phyloP scores from a whole-genome alignment of 768 basidiomycete species.

The Terana coerulea region DNA sequence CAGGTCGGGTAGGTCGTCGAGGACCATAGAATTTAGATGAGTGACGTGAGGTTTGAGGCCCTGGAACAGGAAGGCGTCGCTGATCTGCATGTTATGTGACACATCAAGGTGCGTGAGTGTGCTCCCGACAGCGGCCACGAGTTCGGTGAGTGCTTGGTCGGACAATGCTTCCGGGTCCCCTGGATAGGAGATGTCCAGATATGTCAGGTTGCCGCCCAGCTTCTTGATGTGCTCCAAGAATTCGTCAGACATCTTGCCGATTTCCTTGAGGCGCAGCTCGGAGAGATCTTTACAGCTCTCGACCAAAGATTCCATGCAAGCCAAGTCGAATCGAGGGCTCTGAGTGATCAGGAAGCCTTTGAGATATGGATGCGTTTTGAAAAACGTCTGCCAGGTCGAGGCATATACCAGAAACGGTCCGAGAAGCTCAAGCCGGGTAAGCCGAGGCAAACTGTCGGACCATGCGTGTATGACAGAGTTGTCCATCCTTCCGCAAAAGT shows the following conservation, averaged over 20 bases:
- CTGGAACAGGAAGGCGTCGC: conserved; percentile 52
- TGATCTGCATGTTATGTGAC: conserved; percentile 63
- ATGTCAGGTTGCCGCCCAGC: conserved; percentile 42
- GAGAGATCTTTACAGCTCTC: conserved; percentile 49
- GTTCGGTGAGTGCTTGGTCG: conserved; percentile 50
- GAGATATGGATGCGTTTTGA: conserved; percentile 59
- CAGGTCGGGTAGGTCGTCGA: conserved; percentile 56
- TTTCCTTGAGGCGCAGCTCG: conserved; percentile 75
- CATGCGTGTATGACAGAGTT: conserved; percentile 56
- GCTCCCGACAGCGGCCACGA: conserved; percentile 53
- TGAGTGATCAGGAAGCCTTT: conserved; percentile 77
- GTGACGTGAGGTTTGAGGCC: conserved; percentile 53
- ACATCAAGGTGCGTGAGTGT: conserved; percentile 61
- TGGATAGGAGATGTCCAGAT: conserved; percentile 70
- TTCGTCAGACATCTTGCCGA: conserved; percentile 65
- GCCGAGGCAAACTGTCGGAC: conserved; percentile 56
- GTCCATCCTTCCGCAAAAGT: conserved; percentile 82
- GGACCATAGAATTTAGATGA: conserved; percentile 45
- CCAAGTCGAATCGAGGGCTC: conserved; percentile 79
- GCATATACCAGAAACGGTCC: conserved; percentile 84
- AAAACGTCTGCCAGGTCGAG: conserved; percentile 71
- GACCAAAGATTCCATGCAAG: conserved; percentile 59
- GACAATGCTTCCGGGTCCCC: conserved; percentile 40
- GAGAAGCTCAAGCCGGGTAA: conserved; percentile 73
- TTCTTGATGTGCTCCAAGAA: conserved; percentile 53